Base-by-base conservation (phyloP, 352 stramenopile genomes). In the Globisporangium okanoganense region DNA sequence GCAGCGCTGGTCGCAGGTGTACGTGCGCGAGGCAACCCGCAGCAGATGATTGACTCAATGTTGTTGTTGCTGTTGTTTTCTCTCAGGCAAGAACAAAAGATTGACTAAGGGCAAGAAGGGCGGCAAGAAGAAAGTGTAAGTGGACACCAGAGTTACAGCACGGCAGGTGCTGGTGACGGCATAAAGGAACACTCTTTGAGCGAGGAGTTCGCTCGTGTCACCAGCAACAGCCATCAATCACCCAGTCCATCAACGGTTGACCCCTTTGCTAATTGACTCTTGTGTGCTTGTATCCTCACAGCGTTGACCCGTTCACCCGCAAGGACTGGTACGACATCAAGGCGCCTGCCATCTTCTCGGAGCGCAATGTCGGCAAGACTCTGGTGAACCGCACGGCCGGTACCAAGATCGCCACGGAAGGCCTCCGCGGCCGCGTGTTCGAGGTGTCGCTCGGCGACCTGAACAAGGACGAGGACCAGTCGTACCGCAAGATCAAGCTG, bases 401-500 rank as follows among this genome's bases (percentile, higher is more conserved):
- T 64, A 92, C 83, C 70, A 96, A 99, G 85, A 99, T 99, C 76
- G 97, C 98, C 44, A 98, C 96, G 57, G 98, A 99, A 61, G 94
- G 89, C 47, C 86, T 99, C 22, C 98, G 98, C 73, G 98, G 97
- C 75, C 97, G 98, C 77, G 96, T 99, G 50, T 97, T 99, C 75
- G 98, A 99, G 72, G 81, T 99, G 24, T 98, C 85, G 70, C 94
- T 99, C 29, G 98, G 91, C 67, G 98, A 99, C 78, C 81, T 99
- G 47, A 99, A 99, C 82, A 97, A 96, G 80, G 97, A 99, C 71
- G 97, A 99, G 78, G 92, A 98, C 70, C 82, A 98, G 73, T 78
- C 83, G 53, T 99, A 98, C 91, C 88, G 97, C 67, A 99, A 99
- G 85, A 98, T 99, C 72, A 98, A 98, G 70, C 91, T 99, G 45